Evolutionary conservation across 371 early-diverging fungal species (phyloP), one percentile per base, ranked within the genome.

Genomic region (Apophysomyces sp.): DNA sequence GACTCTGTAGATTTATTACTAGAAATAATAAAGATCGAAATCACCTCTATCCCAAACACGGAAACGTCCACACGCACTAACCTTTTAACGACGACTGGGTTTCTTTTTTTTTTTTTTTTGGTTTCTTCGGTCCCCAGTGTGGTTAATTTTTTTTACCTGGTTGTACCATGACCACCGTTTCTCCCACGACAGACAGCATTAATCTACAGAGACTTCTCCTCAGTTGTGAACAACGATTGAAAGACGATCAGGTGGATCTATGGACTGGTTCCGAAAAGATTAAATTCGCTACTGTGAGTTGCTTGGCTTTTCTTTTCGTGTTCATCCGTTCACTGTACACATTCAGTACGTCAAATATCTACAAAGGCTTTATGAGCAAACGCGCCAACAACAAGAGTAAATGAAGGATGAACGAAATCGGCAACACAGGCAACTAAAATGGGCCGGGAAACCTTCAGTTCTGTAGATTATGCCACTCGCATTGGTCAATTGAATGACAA

Each of bases 261-360:
- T 76, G 68, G 71, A 58, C 67, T 34, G 69, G 65, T 34, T 70
- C 68, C 18, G 73, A 79, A 36, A 72, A 72, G 63, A 61, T 64
- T 52, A 74, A 72, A 56, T 72, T 69, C 57, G 70, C 70, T 16
- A 63, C 74, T 16, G 79, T 78, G 57, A 68, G 56, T 27, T 41
- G 7, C 9, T 44, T 21, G 4, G n/a, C 21, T 44, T 21, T 9
- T 2, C 24, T 26, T 44, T n/a, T 18, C 21, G 21, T 18, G 16
- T 18, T 18, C 21, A 21, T 7, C 21, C 24, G n/a, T 37, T 37
- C 3, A 37, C 2, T n/a, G 15, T 37, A 3, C 11, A 9, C 2
- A 44, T 44, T 21, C 27, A 55, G 55, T 55, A 55, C 24, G 55
- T 55, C 7, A 55, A 31, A n/a, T 55, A 55, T 13, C 55, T 55